phyloP scores from a whole-genome alignment of 257 asterid species.

The Solanum corneliomulleri region DNA sequence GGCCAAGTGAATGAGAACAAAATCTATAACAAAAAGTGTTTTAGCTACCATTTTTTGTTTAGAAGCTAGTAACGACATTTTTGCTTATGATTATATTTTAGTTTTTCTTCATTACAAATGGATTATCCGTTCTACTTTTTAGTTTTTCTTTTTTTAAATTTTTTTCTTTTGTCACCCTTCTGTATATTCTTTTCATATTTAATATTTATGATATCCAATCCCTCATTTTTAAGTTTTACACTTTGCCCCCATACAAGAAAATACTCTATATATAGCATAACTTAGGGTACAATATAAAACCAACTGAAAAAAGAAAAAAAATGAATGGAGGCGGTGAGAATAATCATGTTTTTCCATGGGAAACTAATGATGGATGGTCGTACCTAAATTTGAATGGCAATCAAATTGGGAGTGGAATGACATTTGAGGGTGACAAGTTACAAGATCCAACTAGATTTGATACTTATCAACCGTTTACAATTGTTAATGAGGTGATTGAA shows the following conservation, averaged over 20 bases:
- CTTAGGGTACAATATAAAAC: not conserved
- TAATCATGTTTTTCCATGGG: conserved; percentile 17
- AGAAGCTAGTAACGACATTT: conserved; percentile 43
- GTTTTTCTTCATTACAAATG: not conserved
- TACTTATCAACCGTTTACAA: not conserved
- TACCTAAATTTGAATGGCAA: conserved; percentile 15
- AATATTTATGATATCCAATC: not conserved
- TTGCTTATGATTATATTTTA: conserved; percentile 22
- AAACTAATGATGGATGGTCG: conserved; percentile 25
- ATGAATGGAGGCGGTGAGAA: conserved; percentile 26
- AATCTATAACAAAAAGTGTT: not conserved
- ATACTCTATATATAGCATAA: not conserved
- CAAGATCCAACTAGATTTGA: not conserved
- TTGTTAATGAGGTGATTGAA: conserved; percentile 1
- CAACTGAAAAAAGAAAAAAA: not conserved
- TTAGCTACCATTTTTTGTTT: conserved; percentile 19
- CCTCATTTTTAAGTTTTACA: not conserved
- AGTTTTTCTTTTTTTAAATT: too few species aligned
- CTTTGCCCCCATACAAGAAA: not conserved
- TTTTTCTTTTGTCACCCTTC: not conserved
- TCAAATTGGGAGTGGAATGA: not conserved
- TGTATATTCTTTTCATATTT: not conserved
- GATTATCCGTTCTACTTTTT: not conserved
- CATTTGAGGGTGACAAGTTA: conserved; percentile 8
- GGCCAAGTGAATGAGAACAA: not conserved